Evolutionary conservation across 768 basidiomycete genomes (phyloP).

Genomic region (Punctularia strigosozonata): DNA sequence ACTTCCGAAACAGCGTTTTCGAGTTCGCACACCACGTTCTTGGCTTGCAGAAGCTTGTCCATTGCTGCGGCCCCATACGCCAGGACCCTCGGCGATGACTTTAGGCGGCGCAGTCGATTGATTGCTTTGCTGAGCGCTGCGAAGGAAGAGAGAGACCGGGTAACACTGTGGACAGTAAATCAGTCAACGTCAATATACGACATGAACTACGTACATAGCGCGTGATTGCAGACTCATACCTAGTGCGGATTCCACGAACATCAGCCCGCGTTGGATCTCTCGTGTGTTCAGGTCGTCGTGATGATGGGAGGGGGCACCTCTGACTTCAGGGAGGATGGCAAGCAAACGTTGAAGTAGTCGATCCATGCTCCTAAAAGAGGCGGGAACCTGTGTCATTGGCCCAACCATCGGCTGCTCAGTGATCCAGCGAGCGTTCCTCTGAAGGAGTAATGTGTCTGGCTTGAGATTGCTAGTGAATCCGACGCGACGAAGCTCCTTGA

Average conservation of each 20-base stretch:
- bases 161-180: no score
- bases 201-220: constrained; percentile 56
- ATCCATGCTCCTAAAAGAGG: constrained; percentile 28
- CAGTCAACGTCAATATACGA: constrained; percentile 1
- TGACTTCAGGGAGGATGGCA: constrained; percentile 52
- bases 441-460: constrained; percentile 50
- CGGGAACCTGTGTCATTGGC: constrained; percentile 16
- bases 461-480: constrained; percentile 68
- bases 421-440: constrained; percentile 48
- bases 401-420: constrained; percentile 42
- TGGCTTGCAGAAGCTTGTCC: no score
- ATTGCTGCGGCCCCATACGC: no score
- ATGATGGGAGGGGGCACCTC: constrained; percentile 52
- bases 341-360: constrained; percentile 54
- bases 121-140: no score
- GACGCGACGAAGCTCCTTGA: constrained; percentile 75
- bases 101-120: no score
- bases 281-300: constrained; percentile 78
- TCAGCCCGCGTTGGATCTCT: constrained; percentile 72
- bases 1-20: no score
- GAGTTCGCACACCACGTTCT: no score
- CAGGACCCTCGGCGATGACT: no score
- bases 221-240: constrained; percentile 51
- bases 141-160: no score
- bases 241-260: constrained; percentile 71